Percentiles rank a stretch among this genome's conserved stretches.
Evolutionary conservation across 345 rosid genomes (phyloP).

Genomic region (Aquilaria sinensis): DNA sequence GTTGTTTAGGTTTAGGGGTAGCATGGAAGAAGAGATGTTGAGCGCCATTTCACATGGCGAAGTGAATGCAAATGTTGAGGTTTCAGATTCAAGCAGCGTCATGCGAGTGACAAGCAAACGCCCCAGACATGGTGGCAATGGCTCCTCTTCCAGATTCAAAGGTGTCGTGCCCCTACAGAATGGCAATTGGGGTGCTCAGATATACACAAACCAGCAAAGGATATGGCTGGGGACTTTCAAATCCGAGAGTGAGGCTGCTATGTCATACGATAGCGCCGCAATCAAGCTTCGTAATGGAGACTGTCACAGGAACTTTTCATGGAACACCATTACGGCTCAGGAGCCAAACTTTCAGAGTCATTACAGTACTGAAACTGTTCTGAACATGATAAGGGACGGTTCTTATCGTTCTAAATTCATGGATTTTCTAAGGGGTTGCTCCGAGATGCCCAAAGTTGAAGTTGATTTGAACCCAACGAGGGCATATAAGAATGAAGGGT

Average conservation of each 20-base stretch:
- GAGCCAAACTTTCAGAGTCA: constrained; percentile 43
- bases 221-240: constrained; percentile 79
- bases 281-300: constrained; percentile 45
- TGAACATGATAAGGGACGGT: constrained; percentile 52
- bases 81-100: constrained; percentile 35
- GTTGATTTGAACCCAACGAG: not conserved
- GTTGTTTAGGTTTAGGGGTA: constrained; percentile 13
- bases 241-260: constrained; percentile 49
- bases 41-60: constrained; percentile 21
- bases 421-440: constrained; percentile 20
- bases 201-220: constrained; percentile 43
- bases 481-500: constrained; percentile 6
- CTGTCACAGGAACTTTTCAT: constrained; percentile 33
- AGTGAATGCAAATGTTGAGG: constrained; percentile 10
- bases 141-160: constrained; percentile 30
- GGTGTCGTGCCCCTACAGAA: constrained; percentile 57
- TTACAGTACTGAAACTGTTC: constrained; percentile 31
- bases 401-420: constrained; percentile 35
- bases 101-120: constrained; percentile 20
- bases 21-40: constrained; percentile 20
- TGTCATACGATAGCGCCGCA: constrained; percentile 65
- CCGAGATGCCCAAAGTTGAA: constrained; percentile 6
- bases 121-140: constrained; percentile 3
- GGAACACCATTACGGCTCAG: constrained; percentile 19
- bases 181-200: constrained; percentile 72